Evolutionary conservation across 129 eudicot species (phyloP).

Genomic region (Arctium lappa): DNA sequence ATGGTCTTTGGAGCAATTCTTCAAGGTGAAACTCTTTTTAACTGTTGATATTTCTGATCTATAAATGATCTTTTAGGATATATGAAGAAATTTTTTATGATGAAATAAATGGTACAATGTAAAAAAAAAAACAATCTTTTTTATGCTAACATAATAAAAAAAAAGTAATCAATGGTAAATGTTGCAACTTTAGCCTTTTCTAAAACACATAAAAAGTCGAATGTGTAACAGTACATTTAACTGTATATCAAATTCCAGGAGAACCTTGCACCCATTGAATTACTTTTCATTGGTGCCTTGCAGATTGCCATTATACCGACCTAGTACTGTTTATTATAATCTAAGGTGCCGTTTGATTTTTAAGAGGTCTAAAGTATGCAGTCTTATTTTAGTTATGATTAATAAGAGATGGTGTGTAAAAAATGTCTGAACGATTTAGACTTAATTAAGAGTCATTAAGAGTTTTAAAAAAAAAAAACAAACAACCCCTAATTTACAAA

Average conservation of each 20-base stretch:
- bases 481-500: neutral
- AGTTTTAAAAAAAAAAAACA: no score
- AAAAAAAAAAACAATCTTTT: neutral
- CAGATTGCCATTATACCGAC: neutral
- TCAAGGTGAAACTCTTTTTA: slow-evolving; percentile 56
- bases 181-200: slow-evolving; percentile 22
- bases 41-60: neutral
- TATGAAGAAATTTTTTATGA: slow-evolving; percentile 6
- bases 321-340: neutral
- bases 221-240: slow-evolving; percentile 15
- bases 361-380: no score
- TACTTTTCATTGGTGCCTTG: slow-evolving; percentile 1
- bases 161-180: neutral
- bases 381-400: no score
- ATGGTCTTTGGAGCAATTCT: slow-evolving; percentile 80
- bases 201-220: slow-evolving; percentile 8
- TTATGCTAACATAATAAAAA: slow-evolving; percentile 5
- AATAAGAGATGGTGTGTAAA: no score
- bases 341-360: no score
- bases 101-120: slow-evolving; percentile 23
- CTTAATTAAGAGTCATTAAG: neutral
- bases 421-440: neutral
- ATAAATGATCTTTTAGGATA: neutral
- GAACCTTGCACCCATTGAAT: neutral
- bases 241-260: slow-evolving; percentile 3